These are phyloP conservation scores for Hypoxylon sp. DNA, from an alignment of 2,329 filamentous ascomycete species.

Conservation along the genomic window DNA sequence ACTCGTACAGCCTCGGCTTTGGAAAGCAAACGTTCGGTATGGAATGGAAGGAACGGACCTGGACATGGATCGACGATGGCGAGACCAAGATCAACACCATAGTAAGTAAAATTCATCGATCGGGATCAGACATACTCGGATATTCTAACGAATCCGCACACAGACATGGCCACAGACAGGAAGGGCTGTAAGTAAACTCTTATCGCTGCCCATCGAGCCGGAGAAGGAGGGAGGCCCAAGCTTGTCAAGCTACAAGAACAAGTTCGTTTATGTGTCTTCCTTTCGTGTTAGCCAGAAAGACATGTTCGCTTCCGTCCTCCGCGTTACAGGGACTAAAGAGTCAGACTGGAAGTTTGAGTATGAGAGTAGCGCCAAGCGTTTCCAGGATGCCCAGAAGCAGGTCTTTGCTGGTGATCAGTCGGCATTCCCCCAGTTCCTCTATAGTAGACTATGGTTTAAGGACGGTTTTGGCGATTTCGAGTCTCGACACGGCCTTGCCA, in stretches of 20 bases:
- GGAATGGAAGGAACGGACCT: conserved; percentile 59
- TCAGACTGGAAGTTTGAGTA: conserved; percentile 72
- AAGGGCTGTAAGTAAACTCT: conserved; percentile 65
- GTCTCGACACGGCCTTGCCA: conserved; percentile 60
- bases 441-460: conserved; percentile 68
- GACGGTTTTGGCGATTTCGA: conserved; percentile 60
- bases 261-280: conserved; percentile 66
- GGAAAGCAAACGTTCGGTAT: conserved; percentile 62
- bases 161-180: conserved; percentile 56
- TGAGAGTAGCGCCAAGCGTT: conserved; percentile 64
- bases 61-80: conserved; percentile 71
- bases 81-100: conserved; percentile 66
- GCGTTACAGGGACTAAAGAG: conserved; percentile 70
- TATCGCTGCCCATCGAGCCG: conserved; percentile 62
- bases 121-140: accelerated
- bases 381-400: conserved; percentile 61
- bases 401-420: conserved; percentile 60
- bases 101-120: conserved; percentile 59
- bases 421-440: conserved; percentile 67
- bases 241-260: conserved; percentile 64
- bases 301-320: conserved; percentile 73
- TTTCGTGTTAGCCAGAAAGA: conserved; percentile 74
- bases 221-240: conserved; percentile 57
- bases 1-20: conserved; percentile 65
- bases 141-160: conserved; percentile 9